Base-by-base conservation (phyloP, 2,329 filamentous ascomycete genomes). In the Coniochaeta sp. region DNA sequence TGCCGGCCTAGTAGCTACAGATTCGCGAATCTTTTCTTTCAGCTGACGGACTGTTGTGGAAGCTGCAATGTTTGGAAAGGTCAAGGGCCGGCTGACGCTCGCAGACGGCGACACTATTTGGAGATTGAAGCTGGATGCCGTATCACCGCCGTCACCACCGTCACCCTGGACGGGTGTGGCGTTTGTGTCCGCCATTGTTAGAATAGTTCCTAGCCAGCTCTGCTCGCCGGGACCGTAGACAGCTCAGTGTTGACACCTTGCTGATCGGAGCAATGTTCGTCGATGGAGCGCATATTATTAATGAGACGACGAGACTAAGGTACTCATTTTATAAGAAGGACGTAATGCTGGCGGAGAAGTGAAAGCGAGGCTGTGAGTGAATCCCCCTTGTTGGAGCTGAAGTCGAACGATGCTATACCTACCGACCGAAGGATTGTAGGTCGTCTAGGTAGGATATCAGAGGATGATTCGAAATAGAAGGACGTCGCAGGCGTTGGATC, bases 41-140 rank as follows among this genome's bases (percentile, higher is more conserved):
- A 85, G 66, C 62, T 49, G 69, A 52, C 72, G 73, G 47, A 85
- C 69, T 0, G 79, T 83, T 2, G 77, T 81, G 1, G 69, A 67
- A 35, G 71, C 68, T 13, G 76, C 68, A 10, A 83, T 64, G 20
- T 67, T 63, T 22, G 73, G 68, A 46, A 84, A 78, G 38, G 67
- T 64, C 48, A 83, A 62, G 14, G 76, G 76, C 18, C 72, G 70
- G 49, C 71, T 73, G 12, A 82, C 76, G 31, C 74, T 75, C 48
- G 74, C 67, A 13, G 79, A 83, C 4, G 81, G 81, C 54, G 81
- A 85, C 35, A 85, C 62, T 53, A 85, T 69, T 55, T 81, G 74
- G 49, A 85, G 70, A 53, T 76, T 81, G 63, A 83, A 74, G 31
- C 68, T 67, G 50, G 70, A 67, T 27, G 58, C 53, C 22, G 33